Evolutionary conservation across 2,329 filamentous ascomycete genomes (phyloP).

Genomic region (Colletotrichum echinochloae): DNA sequence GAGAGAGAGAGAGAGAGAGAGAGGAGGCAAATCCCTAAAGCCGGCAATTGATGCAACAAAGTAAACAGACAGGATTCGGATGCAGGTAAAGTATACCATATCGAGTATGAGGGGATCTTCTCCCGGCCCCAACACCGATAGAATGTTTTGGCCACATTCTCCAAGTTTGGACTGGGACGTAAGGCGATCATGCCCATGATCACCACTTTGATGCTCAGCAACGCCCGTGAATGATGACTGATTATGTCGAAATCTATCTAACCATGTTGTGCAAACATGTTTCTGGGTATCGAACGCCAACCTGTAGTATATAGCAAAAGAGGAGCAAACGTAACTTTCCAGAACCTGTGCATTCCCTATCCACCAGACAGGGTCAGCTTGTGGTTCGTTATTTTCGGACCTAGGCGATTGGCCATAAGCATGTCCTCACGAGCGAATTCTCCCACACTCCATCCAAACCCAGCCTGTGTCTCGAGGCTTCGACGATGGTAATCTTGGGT

Average conservation of each 20-base stretch:
- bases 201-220: neutral
- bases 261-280: constrained; percentile 5
- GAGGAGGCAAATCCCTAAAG: neutral
- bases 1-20: neutral
- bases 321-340: neutral
- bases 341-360: neutral
- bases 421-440: neutral
- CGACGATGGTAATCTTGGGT: neutral
- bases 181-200: neutral
- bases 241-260: neutral
- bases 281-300: constrained; percentile 31
- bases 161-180: neutral
- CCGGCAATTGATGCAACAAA: neutral
- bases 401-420: neutral
- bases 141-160: neutral
- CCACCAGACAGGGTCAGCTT: neutral
- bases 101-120: neutral
- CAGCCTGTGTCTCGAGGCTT: neutral
- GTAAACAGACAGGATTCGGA: neutral
- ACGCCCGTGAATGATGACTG: neutral
- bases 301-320: constrained; percentile 6
- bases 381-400: neutral
- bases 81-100: neutral
- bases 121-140: neutral
- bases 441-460: too few relatives aligned